Evolutionary conservation across 1,139 yeast species (phyloP), one percentile per base, ranked within the genome.

Genomic region (Candida sp.): DNA sequence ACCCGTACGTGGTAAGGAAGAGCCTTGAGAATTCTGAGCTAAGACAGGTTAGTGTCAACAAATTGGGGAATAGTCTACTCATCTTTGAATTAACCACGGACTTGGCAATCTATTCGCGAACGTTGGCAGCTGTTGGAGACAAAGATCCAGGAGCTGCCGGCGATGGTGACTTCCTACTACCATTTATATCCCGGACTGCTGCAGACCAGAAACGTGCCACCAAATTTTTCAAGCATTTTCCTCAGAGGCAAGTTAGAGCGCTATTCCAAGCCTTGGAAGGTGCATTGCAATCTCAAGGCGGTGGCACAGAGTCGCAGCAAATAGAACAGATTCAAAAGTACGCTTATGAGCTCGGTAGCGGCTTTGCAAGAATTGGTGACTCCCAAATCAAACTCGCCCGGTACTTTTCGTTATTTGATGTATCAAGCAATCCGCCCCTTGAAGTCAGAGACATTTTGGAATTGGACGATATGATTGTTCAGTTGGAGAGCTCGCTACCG

Each of bases 391-490:
- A 31, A 11, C 27, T 25, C 3, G 28, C 17, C 4, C 23, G 40
- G 6, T 46, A 40, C 17, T 46, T 46, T 26, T 62, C 75, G 1
- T 55, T 78, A 49, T 53, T 66, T 27, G 68, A 70, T 25, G 57
- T 72, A 6, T 61, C 68, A 4, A 50, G 54, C 5, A 54, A 53
- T 8, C 52, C 65, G 7, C 75, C 77, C 1, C 49, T 57, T 4
- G 40, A 48, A 3, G 59, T 78, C 2, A 52, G 58, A 3, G 74
- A 76, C 44, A 52, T 78, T 3, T 60, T 61, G 1, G 86, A 83
- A 55, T 65, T 81, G 35, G 83, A 80, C 49, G 69, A 77, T 25
- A 79, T 84, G 86, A 54, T 84, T 27, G 70, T 67, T 3, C 86
- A 84, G 55, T 62, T 84, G 33, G 61, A 65, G 22, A 67, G 59